Conservation (phyloP, 176 grass and related monocot genomes). For the Aegilops speltoides region DNA sequence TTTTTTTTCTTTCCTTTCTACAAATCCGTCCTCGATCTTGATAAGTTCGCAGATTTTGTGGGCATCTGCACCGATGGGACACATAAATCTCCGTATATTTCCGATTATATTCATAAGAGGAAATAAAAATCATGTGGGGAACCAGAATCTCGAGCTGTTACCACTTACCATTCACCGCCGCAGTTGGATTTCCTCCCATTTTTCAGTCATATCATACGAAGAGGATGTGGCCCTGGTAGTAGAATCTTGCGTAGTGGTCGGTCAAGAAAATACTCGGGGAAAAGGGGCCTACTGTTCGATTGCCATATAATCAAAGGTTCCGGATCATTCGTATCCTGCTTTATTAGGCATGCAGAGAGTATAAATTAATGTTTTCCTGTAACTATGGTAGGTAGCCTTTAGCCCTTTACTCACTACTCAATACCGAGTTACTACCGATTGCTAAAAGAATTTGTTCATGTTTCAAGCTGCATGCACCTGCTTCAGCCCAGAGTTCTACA, state of each 20-base stretch:
- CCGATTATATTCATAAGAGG: background rate
- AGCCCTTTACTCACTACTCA: too few relatives aligned
- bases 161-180: background rate
- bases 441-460: background rate
- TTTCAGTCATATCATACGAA: background rate
- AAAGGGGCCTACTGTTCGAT: background rate
- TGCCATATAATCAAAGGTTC: background rate
- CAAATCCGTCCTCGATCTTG: too few relatives aligned
- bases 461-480: background rate
- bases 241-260: background rate
- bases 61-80: background rate
- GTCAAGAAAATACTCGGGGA: background rate
- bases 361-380: background rate
- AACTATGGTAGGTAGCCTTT: too few relatives aligned
- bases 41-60: background rate
- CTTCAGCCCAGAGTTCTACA: background rate
- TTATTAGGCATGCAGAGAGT: background rate
- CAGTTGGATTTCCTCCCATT: background rate
- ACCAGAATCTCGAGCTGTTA: background rate
- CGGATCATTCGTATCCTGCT: background rate
- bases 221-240: background rate
- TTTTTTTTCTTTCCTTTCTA: too few relatives aligned
- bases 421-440: background rate
- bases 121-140: background rate
- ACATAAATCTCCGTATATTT: background rate